These are phyloP conservation scores for Metschnikowia picachoensis DNA, from an alignment of 805 yeast species.

Conservation along the genomic window DNA sequence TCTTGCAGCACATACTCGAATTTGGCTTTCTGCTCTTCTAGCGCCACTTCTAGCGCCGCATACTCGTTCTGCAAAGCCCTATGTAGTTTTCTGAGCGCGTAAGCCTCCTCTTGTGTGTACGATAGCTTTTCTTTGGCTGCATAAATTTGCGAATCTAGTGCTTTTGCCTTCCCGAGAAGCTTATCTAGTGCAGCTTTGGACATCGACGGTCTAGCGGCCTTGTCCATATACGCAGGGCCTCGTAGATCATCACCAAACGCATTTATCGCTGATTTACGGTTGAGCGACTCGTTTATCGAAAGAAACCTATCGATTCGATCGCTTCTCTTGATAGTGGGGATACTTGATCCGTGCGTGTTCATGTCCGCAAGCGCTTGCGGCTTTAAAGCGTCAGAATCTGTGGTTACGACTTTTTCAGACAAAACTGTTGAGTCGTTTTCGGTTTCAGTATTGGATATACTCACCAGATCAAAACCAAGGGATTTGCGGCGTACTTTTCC, in stretches of 20 bases:
- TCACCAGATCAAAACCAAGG: slow-evolving; percentile 21
- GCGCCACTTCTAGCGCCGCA: slow-evolving; percentile 4
- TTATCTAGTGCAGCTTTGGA: slow-evolving; percentile 4
- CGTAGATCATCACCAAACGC: background rate
- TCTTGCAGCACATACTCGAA: slow-evolving; percentile 25
- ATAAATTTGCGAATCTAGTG: slow-evolving; percentile 20
- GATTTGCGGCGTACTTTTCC: slow-evolving; percentile 18
- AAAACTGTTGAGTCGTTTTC: background rate
- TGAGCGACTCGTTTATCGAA: slow-evolving; percentile 14
- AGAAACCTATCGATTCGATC: slow-evolving; percentile 12
- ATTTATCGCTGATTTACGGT: slow-evolving; percentile 9
- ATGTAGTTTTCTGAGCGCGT: slow-evolving; percentile 7
- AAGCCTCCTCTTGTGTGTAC: slow-evolving; percentile 8
- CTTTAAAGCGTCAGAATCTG: background rate
- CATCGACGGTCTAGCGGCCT: background rate
- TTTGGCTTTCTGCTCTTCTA: slow-evolving; percentile 13
- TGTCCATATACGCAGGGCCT: background rate
- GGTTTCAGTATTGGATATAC: slow-evolving; percentile 8
- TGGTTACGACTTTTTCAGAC: background rate
- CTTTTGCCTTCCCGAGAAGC: slow-evolving; percentile 14
- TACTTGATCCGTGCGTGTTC: slow-evolving; percentile 11
- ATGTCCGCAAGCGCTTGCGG: background rate
- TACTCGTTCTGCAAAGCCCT: slow-evolving; percentile 11
- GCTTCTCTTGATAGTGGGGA: slow-evolving; percentile 12
- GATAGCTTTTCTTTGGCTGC: slow-evolving; percentile 10